phyloP scores from a whole-genome alignment of 805 yeast genomes.

The Saccharomycopsis olivae region DNA sequence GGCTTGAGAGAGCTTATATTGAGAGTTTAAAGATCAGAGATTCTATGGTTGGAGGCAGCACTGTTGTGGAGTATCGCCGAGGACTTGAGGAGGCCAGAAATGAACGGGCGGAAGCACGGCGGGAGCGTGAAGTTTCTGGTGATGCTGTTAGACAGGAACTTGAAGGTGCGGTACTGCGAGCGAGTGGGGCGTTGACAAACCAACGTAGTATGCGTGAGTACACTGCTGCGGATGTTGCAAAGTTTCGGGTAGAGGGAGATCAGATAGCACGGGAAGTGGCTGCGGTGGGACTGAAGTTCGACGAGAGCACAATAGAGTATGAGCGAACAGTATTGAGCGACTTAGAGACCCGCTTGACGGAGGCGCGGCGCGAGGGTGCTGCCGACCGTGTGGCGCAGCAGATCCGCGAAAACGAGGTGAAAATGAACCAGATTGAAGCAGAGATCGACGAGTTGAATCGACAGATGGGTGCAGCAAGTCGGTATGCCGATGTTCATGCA shows the following conservation, averaged over 20 bases:
- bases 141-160: conserved; percentile 2
- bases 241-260: conserved; percentile 27
- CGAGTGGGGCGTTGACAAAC: too few species aligned
- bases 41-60: neutral
- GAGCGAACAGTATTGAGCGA: conserved; percentile 33
- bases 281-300: too few species aligned
- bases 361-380: conserved; percentile 23
- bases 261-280: too few species aligned
- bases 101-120: neutral
- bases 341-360: conserved; percentile 27
- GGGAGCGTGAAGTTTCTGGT: neutral
- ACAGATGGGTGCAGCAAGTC: conserved; percentile 39
- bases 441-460: conserved; percentile 43
- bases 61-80: too few species aligned
- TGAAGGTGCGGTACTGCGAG: neutral
- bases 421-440: conserved; percentile 29
- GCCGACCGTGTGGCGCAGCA: conserved; percentile 25
- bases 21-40: conserved; percentile 15
- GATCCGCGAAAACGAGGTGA: conserved; percentile 29
- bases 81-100: neutral
- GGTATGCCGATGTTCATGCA: conserved; percentile 50
- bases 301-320: conserved; percentile 35
- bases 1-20: conserved; percentile 22
- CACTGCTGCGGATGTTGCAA: conserved; percentile 30
- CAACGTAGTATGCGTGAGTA: conserved; percentile 24